Evolutionary conservation across 805 yeast species (phyloP).

Genomic region (Kodamaea restingae): DNA sequence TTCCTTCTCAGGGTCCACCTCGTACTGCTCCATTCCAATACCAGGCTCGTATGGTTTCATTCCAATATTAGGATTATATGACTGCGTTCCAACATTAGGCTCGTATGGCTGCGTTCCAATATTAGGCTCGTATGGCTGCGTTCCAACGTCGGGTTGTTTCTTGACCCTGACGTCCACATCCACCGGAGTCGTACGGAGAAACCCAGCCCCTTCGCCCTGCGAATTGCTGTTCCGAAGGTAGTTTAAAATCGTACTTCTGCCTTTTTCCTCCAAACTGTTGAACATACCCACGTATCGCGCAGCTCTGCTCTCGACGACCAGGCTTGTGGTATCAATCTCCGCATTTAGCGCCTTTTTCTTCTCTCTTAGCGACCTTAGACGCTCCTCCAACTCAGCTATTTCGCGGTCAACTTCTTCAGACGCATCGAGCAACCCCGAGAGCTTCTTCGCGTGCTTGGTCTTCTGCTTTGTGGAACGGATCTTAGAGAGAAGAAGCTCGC

Average conservation of each 20-base stretch:
- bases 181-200: constrained; percentile 20
- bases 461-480: constrained; percentile 34
- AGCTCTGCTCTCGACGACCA: constrained; percentile 47
- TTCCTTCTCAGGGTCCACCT: no score
- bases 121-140: no score
- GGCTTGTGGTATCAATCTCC: constrained; percentile 45
- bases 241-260: constrained; percentile 28
- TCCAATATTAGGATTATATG: no score
- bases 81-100: no score
- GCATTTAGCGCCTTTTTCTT: constrained; percentile 30
- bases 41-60: no score
- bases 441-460: constrained; percentile 41
- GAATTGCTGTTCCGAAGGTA: constrained; percentile 24
- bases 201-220: constrained; percentile 13
- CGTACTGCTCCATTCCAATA: no score
- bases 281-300: constrained; percentile 43
- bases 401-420: constrained; percentile 32
- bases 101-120: no score
- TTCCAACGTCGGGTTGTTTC: no score
- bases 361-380: constrained; percentile 27
- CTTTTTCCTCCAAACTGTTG: constrained; percentile 35
- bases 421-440: constrained; percentile 31
- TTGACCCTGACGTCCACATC: constrained; percentile 17
- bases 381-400: constrained; percentile 35
- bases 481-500: constrained; percentile 29